Percentiles rank a stretch among this genome's conserved stretches.
Conservation (phyloP, 1,284 basidiomycete species). For the Ceratobasidium sp. region DNA sequence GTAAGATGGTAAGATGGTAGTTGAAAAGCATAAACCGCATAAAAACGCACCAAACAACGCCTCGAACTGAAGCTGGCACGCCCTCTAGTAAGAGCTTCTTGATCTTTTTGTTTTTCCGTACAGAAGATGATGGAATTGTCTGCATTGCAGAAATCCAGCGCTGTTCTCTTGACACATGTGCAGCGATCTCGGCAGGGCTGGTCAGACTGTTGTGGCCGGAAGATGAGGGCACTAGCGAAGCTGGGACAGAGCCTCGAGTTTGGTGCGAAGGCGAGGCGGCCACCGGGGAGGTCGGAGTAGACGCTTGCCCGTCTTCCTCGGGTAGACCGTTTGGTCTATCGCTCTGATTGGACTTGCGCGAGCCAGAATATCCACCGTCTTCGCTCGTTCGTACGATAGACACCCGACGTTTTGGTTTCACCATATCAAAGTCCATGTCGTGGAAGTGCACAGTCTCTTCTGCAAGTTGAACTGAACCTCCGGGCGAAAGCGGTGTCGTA, state of each 20-base stretch:
- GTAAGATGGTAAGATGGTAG: neutral
- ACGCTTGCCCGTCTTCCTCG: constrained; percentile 16
- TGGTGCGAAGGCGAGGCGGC: constrained; percentile 42
- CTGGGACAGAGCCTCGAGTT: constrained; percentile 13
- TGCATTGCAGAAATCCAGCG: constrained; percentile 82
- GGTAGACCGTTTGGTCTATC: constrained; percentile 1
- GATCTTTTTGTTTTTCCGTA: constrained; percentile 87
- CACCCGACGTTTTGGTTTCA: constrained; percentile 69
- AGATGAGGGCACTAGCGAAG: constrained; percentile 1
- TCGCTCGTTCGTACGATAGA: constrained; percentile 67
- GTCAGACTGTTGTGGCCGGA: constrained; percentile 41
- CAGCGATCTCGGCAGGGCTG: constrained; percentile 64
- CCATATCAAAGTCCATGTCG: constrained; percentile 84
- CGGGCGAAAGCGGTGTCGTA: constrained; percentile 48
- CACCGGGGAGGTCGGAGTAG: constrained; percentile 18
- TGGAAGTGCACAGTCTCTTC: constrained; percentile 75
- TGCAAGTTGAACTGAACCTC: constrained; percentile 56
- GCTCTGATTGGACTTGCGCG: constrained; percentile 40
- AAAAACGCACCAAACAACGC: constrained; percentile 76
- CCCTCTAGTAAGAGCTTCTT: constrained; percentile 83
- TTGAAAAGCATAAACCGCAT: neutral
- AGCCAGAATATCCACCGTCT: constrained; percentile 59
- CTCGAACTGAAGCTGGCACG: constrained; percentile 87
- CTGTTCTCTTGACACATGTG: constrained; percentile 79
- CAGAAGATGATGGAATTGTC: constrained; percentile 72